Conservation (phyloP, 257 asterid genomes). For the Solanum commersonii region DNA sequence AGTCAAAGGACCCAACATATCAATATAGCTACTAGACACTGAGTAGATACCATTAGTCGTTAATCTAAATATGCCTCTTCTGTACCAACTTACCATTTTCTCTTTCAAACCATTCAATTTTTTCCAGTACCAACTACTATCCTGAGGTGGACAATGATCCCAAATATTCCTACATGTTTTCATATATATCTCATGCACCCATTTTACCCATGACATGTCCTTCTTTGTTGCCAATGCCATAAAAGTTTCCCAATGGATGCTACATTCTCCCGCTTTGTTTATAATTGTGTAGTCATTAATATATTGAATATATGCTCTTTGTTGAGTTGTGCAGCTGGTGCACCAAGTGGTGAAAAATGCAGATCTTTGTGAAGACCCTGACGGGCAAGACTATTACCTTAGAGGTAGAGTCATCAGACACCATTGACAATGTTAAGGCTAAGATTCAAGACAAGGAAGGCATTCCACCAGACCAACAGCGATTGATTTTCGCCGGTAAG, state of each 20-base stretch:
- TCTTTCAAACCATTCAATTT: too few species aligned
- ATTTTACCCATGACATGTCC: not conserved
- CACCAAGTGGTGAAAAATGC: conserved; percentile 11
- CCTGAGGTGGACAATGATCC: not conserved
- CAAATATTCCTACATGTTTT: not conserved
- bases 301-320: not conserved
- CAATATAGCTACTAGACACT: too few species aligned
- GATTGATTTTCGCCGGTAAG: conserved; percentile 27
- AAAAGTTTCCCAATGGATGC: too few species aligned
- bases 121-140: not conserved
- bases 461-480: conserved; percentile 27
- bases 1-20: too few species aligned
- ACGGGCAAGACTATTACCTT: conserved; percentile 34
- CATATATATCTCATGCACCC: not conserved
- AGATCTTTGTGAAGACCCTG: conserved; percentile 35
- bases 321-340: not conserved
- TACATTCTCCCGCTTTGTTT: too few species aligned
- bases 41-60: too few species aligned
- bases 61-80: too few species aligned
- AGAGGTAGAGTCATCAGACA: conserved; percentile 31
- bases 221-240: not conserved
- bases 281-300: not conserved
- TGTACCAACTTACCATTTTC: too few species aligned
- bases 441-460: conserved; percentile 31
- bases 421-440: conserved; percentile 29